Percentiles rank a stretch among this genome's conserved stretches.
phyloP scores from a whole-genome alignment of 1,284 basidiomycete genomes.

The Sporisorium iseilematis-ciliati region DNA sequence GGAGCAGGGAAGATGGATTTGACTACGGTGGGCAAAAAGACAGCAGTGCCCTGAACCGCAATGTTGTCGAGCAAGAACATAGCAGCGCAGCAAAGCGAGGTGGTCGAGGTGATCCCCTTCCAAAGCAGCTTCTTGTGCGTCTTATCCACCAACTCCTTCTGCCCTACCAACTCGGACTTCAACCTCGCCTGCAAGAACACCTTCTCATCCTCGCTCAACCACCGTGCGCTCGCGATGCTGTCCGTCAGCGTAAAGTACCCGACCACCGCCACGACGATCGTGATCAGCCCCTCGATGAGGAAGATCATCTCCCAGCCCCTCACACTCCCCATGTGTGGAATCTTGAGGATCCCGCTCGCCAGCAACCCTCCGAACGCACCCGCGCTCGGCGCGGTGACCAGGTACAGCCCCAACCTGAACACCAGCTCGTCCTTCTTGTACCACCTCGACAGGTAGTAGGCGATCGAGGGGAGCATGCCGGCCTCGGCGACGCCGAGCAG shows the following conservation, averaged over 20 bases:
- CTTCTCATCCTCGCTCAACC: constrained; percentile 69
- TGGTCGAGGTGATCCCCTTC: constrained; percentile 49
- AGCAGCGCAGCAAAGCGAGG: constrained; percentile 54
- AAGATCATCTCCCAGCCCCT: constrained; percentile 69
- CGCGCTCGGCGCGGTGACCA: constrained; percentile 53
- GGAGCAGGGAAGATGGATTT: constrained; percentile 68
- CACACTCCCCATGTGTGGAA: constrained; percentile 41
- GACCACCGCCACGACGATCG: constrained; percentile 65
- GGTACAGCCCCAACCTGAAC: constrained; percentile 67
- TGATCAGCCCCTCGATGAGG: constrained; percentile 70
- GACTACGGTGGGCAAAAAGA: constrained; percentile 70
- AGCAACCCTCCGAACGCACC: constrained; percentile 69
- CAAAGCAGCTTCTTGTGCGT: constrained; percentile 43
- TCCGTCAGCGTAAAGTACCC: constrained; percentile 68
- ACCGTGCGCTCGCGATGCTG: constrained; percentile 67
- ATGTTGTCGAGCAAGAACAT: constrained; percentile 71
- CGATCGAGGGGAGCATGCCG: constrained; percentile 64
- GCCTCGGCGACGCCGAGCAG: constrained; percentile 69
- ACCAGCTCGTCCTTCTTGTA: constrained; percentile 68
- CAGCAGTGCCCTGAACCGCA: constrained; percentile 56
- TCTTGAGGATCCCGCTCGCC: constrained; percentile 49
- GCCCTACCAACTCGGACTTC: constrained; percentile 50
- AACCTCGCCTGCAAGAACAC: constrained; percentile 49
- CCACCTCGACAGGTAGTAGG: constrained; percentile 68
- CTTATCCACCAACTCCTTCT: constrained; percentile 47